Percentiles rank a stretch among this genome's conserved stretches.
Conservation (phyloP, 352 stramenopile genomes). For the Thraustochytrium striatum region DNA sequence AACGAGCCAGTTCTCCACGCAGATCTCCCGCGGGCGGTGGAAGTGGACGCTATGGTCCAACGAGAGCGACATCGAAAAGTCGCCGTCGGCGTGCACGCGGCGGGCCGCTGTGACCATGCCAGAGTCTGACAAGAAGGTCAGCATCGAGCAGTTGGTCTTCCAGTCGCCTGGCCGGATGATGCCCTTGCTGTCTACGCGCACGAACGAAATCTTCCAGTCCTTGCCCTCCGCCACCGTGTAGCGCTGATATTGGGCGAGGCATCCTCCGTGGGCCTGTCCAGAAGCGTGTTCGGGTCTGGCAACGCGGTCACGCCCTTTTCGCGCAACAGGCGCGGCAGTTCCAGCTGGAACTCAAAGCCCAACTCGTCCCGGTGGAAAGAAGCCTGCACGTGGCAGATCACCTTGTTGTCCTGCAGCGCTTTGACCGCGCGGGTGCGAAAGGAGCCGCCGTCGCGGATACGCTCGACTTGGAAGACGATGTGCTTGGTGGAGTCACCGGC, state of each 20-base stretch:
- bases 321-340: background rate
- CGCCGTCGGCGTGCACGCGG: background rate
- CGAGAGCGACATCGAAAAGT: background rate
- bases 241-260: background rate
- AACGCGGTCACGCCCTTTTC: background rate
- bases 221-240: background rate
- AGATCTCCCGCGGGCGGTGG: background rate
- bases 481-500: conserved; percentile 6
- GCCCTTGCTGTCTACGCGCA: background rate
- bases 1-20: conserved; percentile 1
- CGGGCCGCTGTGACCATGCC: background rate
- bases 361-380: background rate
- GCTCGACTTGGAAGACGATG: conserved; percentile 4
- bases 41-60: conserved; percentile 11
- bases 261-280: background rate
- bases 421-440: background rate
- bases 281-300: background rate
- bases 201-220: conserved; percentile 3
- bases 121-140: background rate
- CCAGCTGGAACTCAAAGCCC: background rate
- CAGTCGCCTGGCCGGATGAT: background rate
- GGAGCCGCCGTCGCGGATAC: background rate
- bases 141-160: conserved; percentile 15
- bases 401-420: conserved; percentile 15
- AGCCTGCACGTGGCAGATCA: background rate